phyloP scores from a whole-genome alignment of 331 rosid genomes.

The Dryas integrifolia region DNA sequence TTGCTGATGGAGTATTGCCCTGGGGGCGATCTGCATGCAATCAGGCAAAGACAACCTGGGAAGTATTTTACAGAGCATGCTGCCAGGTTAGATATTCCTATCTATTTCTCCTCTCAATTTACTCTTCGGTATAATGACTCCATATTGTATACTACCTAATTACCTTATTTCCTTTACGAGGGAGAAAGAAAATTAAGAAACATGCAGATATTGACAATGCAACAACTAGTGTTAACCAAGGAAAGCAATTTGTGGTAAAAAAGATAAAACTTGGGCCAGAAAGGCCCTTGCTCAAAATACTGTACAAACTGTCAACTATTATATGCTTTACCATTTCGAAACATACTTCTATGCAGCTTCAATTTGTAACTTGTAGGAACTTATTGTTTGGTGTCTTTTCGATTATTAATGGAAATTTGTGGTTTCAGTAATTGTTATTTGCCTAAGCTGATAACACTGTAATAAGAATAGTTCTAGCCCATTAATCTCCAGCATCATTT shows the following conservation, averaged over 20 bases:
- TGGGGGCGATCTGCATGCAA: constrained; percentile 90
- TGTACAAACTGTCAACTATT: neutral
- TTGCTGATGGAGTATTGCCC: constrained; percentile 98
- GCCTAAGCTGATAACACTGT: neutral
- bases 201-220: neutral
- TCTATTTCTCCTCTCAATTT: constrained; percentile 14
- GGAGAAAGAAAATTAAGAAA: neutral
- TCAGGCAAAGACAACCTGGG: constrained; percentile 85
- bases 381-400: neutral
- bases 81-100: constrained; percentile 67
- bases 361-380: neutral
- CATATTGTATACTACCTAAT: neutral
- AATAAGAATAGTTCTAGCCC: neutral
- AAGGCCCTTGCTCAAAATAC: neutral
- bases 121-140: neutral
- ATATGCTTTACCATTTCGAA: neutral
- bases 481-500: constrained; percentile 20
- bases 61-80: constrained; percentile 82
- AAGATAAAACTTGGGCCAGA: neutral
- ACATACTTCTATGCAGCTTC: neutral
- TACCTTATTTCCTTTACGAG: neutral
- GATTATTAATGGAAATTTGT: neutral
- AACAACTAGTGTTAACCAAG: neutral
- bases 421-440: constrained; percentile 22
- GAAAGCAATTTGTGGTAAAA: neutral